These are phyloP conservation scores for Aureobasidium sp. DNA, from an alignment of 2,329 filamentous ascomycete genomes.

Conservation along the genomic window DNA sequence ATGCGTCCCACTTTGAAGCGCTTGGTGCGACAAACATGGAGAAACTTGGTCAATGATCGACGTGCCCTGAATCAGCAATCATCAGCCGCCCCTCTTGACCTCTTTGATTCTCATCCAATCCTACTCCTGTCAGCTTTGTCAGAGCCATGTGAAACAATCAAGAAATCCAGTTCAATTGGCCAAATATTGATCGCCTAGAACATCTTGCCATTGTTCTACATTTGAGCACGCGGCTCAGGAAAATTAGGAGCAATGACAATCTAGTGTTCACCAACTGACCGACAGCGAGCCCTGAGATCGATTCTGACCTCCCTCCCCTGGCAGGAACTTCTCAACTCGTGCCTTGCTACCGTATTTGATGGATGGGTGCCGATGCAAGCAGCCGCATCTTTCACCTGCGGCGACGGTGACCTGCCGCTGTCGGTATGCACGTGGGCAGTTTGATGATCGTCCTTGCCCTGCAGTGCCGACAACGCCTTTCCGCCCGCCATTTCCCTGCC, in stretches of 20 bases:
- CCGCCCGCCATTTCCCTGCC: neutral
- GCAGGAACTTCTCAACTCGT: neutral
- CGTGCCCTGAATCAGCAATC: neutral
- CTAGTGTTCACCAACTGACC: neutral
- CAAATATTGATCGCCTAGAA: neutral
- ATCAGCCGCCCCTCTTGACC: neutral
- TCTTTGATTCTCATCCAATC: neutral
- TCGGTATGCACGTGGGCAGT: neutral
- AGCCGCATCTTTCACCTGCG: neutral
- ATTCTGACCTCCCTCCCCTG: neutral
- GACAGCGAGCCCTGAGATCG: neutral
- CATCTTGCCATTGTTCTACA: neutral
- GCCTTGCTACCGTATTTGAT: too few relatives aligned
- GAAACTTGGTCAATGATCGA: neutral
- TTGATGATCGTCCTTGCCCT: neutral
- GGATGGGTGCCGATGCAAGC: neutral
- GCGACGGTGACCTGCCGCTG: too few relatives aligned
- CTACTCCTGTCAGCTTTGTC: neutral
- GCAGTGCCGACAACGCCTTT: conserved; percentile 2
- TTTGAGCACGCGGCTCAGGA: neutral
- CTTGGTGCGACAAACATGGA: conserved; percentile 3
- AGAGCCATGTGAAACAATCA: neutral
- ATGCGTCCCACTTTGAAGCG: neutral
- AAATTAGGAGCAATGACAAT: neutral
- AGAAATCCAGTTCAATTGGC: neutral